Evolutionary conservation across 768 basidiomycete genomes (phyloP).

Genomic region (Lepiota venenata): DNA sequence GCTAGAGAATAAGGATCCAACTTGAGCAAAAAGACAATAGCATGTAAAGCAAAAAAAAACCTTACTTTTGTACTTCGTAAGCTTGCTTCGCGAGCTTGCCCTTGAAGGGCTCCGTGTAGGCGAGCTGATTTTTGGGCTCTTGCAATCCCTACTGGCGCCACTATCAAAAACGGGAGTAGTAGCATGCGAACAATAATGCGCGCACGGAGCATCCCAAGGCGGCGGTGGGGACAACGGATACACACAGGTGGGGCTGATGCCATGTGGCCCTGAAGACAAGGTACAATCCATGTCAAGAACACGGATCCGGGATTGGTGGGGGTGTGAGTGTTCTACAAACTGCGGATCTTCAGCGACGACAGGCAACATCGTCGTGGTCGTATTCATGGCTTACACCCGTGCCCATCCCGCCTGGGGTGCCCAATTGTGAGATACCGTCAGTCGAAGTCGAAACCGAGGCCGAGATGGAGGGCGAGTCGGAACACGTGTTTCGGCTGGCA

Average conservation of each 20-base stretch:
- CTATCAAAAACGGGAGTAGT: not conserved
- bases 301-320: conserved; percentile 35
- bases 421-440: not conserved
- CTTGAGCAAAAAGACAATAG: not conserved
- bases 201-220: not conserved
- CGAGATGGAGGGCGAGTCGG: conserved; percentile 3
- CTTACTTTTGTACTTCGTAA: conserved; percentile 41
- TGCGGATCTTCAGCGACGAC: conserved; percentile 38
- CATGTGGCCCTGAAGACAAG: not conserved
- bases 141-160: not conserved
- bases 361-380: conserved; percentile 23
- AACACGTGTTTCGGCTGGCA: conserved; percentile 14
- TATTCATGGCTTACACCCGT: conserved; percentile 12
- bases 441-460: not conserved
- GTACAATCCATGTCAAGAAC: conserved; percentile 1
- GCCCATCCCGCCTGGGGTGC: not conserved
- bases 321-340: conserved; percentile 36
- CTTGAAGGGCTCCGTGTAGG: conserved; percentile 20
- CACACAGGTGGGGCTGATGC: not conserved
- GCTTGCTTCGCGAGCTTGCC: conserved; percentile 28
- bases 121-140: not conserved
- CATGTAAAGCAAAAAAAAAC: conserved; percentile 4
- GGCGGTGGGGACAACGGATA: not conserved
- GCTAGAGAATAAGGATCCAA: conserved; percentile 30
- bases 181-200: not conserved